A percentile compares a stretch with the other conserved stretches of the same genome.
Conservation (phyloP, 345 rosid genomes). For the Moringa oleifera region DNA sequence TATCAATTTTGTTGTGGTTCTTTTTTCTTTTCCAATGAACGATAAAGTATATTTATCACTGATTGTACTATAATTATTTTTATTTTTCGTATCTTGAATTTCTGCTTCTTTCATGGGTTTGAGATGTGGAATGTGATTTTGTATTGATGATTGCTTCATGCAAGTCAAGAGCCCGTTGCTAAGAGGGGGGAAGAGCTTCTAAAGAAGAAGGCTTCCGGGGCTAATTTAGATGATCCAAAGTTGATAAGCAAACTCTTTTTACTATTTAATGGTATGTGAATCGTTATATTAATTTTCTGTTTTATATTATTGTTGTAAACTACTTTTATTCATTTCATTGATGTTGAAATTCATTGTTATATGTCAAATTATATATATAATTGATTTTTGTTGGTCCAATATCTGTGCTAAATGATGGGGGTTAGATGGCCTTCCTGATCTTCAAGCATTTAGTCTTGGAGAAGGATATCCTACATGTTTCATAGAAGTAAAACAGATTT, state of each 20-base stretch:
- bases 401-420: too few relatives aligned
- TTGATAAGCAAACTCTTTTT: constrained; percentile 63
- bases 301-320: background rate
- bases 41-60: too few relatives aligned
- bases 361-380: background rate
- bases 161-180: constrained; percentile 81
- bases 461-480: too few relatives aligned
- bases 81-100: background rate
- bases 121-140: constrained; percentile 21
- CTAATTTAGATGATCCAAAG: constrained; percentile 72
- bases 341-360: background rate
- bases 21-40: too few relatives aligned
- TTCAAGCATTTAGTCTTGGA: too few relatives aligned
- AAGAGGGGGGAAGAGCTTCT: constrained; percentile 86
- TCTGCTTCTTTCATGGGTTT: constrained; percentile 11
- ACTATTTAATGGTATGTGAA: constrained; percentile 62
- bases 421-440: too few relatives aligned
- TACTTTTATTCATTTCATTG: background rate
- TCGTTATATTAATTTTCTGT: constrained; percentile 3
- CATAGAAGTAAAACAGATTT: too few relatives aligned
- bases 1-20: too few relatives aligned
- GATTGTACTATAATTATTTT: too few relatives aligned
- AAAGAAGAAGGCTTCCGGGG: constrained; percentile 64
- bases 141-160: constrained; percentile 29
- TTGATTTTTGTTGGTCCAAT: too few relatives aligned